phyloP scores from a whole-genome alignment of 176 grass and related monocot genomes.

The Paspalum notatum region DNA sequence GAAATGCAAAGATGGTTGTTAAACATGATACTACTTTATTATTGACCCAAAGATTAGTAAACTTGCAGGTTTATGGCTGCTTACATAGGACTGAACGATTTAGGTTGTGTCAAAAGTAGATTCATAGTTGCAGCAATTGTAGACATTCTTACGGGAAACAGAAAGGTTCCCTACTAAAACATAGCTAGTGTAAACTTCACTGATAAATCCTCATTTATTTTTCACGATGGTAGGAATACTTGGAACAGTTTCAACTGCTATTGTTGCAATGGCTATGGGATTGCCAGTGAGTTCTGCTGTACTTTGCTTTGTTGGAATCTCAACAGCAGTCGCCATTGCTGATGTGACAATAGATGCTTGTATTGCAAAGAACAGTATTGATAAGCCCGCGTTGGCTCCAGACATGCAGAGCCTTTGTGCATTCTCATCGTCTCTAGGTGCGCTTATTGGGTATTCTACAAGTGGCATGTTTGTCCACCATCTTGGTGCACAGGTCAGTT shows the following conservation, averaged over 20 bases:
- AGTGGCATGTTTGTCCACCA: conserved; percentile 80
- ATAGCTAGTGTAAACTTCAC: not conserved
- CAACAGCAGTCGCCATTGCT: conserved; percentile 70
- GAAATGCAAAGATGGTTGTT: not conserved
- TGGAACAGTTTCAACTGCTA: conserved; percentile 44
- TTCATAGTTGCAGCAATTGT: conserved; percentile 20
- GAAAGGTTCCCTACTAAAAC: not conserved
- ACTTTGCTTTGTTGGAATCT: conserved; percentile 73
- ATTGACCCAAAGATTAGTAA: not conserved
- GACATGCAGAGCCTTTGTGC: conserved; percentile 92
- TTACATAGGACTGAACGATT: not conserved
- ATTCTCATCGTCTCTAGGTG: conserved; percentile 76
- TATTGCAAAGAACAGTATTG: conserved; percentile 92
- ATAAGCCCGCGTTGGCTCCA: conserved; percentile 72
- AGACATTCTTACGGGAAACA: not conserved
- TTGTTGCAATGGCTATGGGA: conserved; percentile 44
- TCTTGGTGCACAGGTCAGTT: conserved; percentile 73
- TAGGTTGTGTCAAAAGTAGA: not conserved
- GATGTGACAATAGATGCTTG: conserved; percentile 93
- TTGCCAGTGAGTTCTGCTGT: conserved; percentile 64
- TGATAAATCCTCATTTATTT: conserved; percentile 27
- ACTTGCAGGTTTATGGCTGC: not conserved
- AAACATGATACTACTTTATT: not conserved
- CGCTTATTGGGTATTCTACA: conserved; percentile 73
- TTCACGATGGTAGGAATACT: conserved; percentile 60